Evolutionary conservation across 2,329 filamentous ascomycete species (phyloP), one percentile per base, ranked within the genome.

Genomic region (Paraphaeosphaeria minitans): DNA sequence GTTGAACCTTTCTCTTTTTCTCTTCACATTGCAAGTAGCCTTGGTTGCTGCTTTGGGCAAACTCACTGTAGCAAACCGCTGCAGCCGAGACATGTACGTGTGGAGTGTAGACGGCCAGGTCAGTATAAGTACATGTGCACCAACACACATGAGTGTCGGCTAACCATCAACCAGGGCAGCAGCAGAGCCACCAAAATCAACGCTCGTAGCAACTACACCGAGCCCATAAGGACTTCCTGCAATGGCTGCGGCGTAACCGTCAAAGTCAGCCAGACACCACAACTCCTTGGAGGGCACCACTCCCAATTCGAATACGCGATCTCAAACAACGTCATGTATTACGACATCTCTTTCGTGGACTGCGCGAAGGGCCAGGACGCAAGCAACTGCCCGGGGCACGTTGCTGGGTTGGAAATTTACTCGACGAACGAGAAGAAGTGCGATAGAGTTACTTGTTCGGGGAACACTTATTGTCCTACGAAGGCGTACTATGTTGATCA

Each of bases 181-280:
- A 43, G 22, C 24, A 24, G 37, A 19, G 24, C 50, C 24, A 53
- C 24, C 37, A 43, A 52, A 39, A 13, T 45, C 55, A 37, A 33
- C 43, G 22, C 43, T 1, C 53, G 53, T 22, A 47, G 39, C 31
- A 24, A 27, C 13, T 51, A 60, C 35, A 54, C 19, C n/a, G 55
- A 60, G 42, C 48, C 48, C 24, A 47, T 60, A 22, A 55, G 58
- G 22, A 46, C 13, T 14, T 46, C 58, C 27, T 57, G 48, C 35
- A n/a, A 27, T 14, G 54, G 45, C 16, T 47, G 43, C 50, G 58
- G 58, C 16, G 55, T 60, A 22, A 48, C 29, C 29, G 21, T 60
- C 4, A 57, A 57, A 31, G 33, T 60, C 37, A 50, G 48, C 46
- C 43, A 45, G n/a, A 53, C 53, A 5, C n/a, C 10, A 2, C 47